These are phyloP conservation scores for Pestalotiopsis sp. DNA, from an alignment of 2,329 filamentous ascomycete genomes.

Conservation along the genomic window DNA sequence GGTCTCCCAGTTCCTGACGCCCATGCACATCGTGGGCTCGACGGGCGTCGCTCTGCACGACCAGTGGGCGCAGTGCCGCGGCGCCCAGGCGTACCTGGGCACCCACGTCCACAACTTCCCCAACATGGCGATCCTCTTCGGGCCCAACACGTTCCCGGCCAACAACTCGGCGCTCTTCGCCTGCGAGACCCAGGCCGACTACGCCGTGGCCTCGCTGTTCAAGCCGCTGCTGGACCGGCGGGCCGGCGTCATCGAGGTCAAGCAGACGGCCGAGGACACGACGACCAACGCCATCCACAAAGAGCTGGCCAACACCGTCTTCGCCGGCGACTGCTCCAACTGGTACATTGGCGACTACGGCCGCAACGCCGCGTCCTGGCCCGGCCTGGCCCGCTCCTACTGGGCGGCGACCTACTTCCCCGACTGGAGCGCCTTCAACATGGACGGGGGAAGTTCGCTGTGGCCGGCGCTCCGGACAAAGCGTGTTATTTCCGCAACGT, in stretches of 20 bases:
- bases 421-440: constrained; percentile 19
- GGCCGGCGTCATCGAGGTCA: constrained; percentile 37
- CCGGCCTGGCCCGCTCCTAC: constrained; percentile 31
- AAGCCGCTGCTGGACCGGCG: constrained; percentile 31
- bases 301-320: constrained; percentile 35
- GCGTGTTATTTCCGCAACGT: not conserved
- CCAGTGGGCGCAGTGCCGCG: constrained; percentile 28
- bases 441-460: not conserved
- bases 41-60: constrained; percentile 24
- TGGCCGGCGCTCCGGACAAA: not conserved
- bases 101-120: constrained; percentile 33
- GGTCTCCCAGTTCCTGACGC: constrained; percentile 25
- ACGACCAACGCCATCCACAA: constrained; percentile 33
- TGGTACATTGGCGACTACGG: constrained; percentile 43
- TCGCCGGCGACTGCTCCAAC: constrained; percentile 39
- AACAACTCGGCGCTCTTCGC: constrained; percentile 30
- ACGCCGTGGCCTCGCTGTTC: constrained; percentile 32
- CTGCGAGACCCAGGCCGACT: constrained; percentile 27
- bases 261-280: constrained; percentile 32
- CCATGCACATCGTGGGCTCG: constrained; percentile 28
- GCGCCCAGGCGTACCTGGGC: constrained; percentile 33
- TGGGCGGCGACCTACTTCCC: constrained; percentile 32
- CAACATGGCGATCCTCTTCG: constrained; percentile 33
- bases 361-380: constrained; percentile 40
- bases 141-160: constrained; percentile 28